Evolutionary conservation across 352 stramenopile species (phyloP), one percentile per base, ranked within the genome.

Genomic region (Pelagophyceae sp.): DNA sequence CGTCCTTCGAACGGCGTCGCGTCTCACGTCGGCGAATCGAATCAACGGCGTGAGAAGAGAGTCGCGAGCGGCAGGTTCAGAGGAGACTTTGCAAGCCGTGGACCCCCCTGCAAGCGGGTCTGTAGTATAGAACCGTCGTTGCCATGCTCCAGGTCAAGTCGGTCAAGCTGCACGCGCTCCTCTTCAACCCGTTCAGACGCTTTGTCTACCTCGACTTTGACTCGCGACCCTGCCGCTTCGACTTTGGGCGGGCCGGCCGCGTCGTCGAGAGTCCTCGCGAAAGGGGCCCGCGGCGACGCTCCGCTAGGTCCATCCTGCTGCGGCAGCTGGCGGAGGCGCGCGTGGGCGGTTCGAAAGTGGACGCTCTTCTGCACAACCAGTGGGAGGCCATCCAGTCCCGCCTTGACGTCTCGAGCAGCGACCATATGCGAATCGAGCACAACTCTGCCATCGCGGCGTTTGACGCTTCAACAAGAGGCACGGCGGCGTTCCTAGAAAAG

Each of bases 151-250:
- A 37, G 2, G 67, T 74, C 20, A 74, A 74, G 67, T 5, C 33
- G 35, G 23, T 74, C 35, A 74, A 74, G 67, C 17, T 31, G 17
- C 23, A 31, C 15, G 67, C 67, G 1, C 35, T 74, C 23, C 25
- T 58, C 35, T 58, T 51, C 35, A 37, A 33, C 35, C 67, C 67
- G 35, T 74, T 74, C 37, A 37, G 58, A 37, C 67, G 67, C 67
- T 58, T 74, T 37, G 67, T 74, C 27, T 74, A 58, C 29, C 29
- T 74, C 20, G 67, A 74, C 38, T 74, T 74, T 31, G 67, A 74
- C 38, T 54, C 33, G 11, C 33, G 67, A n/a, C 67, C 67, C 11
- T 74, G 67, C 38, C 27, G 20, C 5, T 54, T 19, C 5, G 35
- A 74, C 29, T 51, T 58, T 54, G 35, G 35, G 33, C n/a, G n/a